These are phyloP conservation scores for Talaromyces piceae DNA, from an alignment of 2,329 filamentous ascomycete genomes.

Conservation along the genomic window DNA sequence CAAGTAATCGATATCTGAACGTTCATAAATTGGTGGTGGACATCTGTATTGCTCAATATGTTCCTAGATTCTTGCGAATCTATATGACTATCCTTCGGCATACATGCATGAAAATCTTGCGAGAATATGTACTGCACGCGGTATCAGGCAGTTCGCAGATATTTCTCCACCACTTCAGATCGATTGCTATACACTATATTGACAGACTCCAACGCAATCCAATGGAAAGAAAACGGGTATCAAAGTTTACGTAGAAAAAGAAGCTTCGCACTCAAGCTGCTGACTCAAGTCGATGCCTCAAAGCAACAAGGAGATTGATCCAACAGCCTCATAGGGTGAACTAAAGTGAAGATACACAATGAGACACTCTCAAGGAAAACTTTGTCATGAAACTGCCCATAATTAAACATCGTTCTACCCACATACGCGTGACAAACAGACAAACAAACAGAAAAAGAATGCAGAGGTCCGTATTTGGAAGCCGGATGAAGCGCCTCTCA, in stretches of 20 bases:
- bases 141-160: too few relatives aligned
- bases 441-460: not conserved
- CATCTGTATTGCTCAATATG: too few relatives aligned
- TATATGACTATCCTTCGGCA: too few relatives aligned
- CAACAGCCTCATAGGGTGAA: not conserved
- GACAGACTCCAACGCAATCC: not conserved
- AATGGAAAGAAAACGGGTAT: not conserved
- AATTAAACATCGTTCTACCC: not conserved
- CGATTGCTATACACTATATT: not conserved
- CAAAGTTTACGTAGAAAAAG: not conserved
- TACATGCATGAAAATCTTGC: too few relatives aligned
- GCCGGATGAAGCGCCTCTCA: not conserved
- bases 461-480: not conserved
- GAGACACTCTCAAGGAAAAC: not conserved
- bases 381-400: not conserved
- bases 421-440: not conserved
- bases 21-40: too few relatives aligned
- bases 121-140: too few relatives aligned
- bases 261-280: not conserved
- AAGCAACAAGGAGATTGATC: not conserved
- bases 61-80: too few relatives aligned
- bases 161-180: too few relatives aligned
- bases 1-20: too few relatives aligned
- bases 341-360: not conserved
- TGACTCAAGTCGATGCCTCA: too few relatives aligned